A percentile compares a stretch with the other conserved stretches of the same genome.
These are phyloP conservation scores for Lycium ferocissimum DNA, from an alignment of 257 asterid species.

Conservation along the genomic window DNA sequence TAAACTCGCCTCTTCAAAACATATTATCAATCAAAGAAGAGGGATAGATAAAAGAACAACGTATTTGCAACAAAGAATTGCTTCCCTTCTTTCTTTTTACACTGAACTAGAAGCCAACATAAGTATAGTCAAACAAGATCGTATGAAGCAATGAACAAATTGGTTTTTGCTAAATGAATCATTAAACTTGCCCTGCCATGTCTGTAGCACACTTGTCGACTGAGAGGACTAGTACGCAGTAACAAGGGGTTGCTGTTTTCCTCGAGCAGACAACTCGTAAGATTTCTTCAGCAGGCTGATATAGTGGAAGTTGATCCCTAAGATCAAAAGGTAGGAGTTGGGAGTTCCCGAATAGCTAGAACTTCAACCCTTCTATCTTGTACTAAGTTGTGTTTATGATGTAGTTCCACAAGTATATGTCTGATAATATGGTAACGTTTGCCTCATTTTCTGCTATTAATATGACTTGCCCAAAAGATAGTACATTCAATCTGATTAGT, in stretches of 20 bases:
- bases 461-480: not conserved
- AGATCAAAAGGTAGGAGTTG: constrained; percentile 18
- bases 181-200: not conserved
- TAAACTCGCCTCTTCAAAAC: not conserved
- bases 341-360: constrained; percentile 15
- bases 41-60: not conserved
- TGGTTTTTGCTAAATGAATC: not conserved
- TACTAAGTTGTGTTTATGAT: not conserved
- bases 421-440: not conserved
- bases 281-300: constrained; percentile 3
- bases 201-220: constrained; percentile 1
- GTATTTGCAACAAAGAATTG: not conserved
- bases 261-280: constrained; percentile 8
- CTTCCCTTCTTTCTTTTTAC: constrained; percentile 17
- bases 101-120: not conserved
- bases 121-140: not conserved
- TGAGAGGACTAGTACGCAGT: not conserved
- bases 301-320: constrained; percentile 21
- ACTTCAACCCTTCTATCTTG: not conserved
- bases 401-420: constrained; percentile 15
- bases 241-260: constrained; percentile 13
- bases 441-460: not conserved
- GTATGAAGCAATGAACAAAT: not conserved
- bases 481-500: not conserved
- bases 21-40: not conserved